Base-by-base conservation (phyloP, 257 asterid genomes). In the Capsicum baccatum region DNA sequence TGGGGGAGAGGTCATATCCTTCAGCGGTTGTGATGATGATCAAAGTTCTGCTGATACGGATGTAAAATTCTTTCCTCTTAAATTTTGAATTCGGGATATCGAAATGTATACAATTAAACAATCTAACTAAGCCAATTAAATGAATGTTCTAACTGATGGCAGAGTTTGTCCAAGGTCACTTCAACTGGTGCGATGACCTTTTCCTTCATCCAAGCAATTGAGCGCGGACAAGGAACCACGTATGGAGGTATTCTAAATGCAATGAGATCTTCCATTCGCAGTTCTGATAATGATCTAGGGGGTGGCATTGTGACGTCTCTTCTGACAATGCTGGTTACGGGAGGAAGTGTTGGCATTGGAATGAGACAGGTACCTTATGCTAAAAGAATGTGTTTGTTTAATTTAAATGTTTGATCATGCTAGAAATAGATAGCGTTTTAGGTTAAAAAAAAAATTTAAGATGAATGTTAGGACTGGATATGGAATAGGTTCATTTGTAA, bases 151-250 rank as follows among this genome's bases (percentile, higher is more conserved):
- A 21, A 68, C 68, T 70, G 79, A 70, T 47, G 66, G 85, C 94
- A 97, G 98, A 93, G 95, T 85, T 90, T 95, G 42, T 92, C 99
- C 58, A 92, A 93, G 91, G 97, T 94, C 86, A 92, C 98, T 78
- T 91, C 97, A 13, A 95, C 99, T 0, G 98, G 99, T 6, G 99
- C 98, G 54, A 97, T 97, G 99, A 97, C 99, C 55, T 97, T 52
- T 88, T 91, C 98, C 3, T 93, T 97, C 89, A 97, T 97, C 89
- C 97, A 97, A 91, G 97, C 98, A 62, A 87, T 97, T 9, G 99
- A 97, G 84, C 92, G 82, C 1, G 96, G 95, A 52, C 90, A 92
- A 50, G 97, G 92, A 85, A 80, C 89, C 79, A 97, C 99, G 0
- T 97, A 95, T 5, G 99, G 99, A 87, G 91, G 94, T 83, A 89